Conservation (phyloP, 73 alveolate genomes). For the Paramecium primaurelia region DNA sequence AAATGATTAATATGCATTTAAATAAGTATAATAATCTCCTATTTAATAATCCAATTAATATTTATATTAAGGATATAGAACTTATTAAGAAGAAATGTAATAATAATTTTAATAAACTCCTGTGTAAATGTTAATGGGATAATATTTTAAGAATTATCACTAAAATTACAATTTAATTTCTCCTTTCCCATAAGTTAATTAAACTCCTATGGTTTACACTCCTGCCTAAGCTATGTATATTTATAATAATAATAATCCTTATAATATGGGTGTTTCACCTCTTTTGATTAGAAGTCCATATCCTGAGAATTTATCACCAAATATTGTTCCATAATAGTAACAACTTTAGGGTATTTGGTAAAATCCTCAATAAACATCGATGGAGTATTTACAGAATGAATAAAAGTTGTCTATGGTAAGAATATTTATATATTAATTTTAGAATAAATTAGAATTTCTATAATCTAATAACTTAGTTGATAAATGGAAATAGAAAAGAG, state of each 20-base stretch:
- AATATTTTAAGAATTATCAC: neutral
- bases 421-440: neutral
- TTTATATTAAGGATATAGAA: neutral
- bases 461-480: neutral
- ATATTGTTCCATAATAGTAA: neutral
- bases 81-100: neutral
- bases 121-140: neutral
- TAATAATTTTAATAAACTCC: neutral
- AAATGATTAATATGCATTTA: neutral
- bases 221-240: constrained; percentile 1
- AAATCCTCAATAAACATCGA: neutral
- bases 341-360: neutral
- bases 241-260: neutral
- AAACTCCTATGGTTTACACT: neutral
- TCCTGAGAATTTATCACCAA: neutral
- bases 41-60: neutral
- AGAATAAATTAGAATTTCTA: neutral
- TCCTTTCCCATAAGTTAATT: neutral
- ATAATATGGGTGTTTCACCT: neutral
- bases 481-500: neutral
- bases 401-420: neutral
- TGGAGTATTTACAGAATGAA: neutral
- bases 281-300: neutral
- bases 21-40: neutral
- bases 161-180: neutral